These are phyloP conservation scores for Crotalaria pallida DNA, from an alignment of 306 rosid species.

Conservation along the genomic window DNA sequence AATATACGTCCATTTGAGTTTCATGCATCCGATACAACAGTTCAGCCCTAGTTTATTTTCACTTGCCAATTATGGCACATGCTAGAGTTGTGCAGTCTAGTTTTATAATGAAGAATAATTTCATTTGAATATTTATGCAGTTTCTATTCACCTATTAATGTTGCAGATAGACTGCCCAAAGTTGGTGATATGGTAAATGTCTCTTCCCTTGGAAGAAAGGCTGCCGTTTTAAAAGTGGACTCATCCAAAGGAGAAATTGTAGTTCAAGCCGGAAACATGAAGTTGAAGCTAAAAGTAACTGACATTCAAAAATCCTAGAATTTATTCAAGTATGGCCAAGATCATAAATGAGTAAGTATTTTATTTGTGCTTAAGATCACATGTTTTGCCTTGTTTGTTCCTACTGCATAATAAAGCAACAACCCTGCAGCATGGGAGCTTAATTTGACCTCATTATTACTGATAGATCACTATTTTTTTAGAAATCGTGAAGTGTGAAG, in stretches of 20 bases:
- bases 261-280: conserved; percentile 85
- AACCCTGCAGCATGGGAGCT: not conserved
- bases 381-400: not conserved
- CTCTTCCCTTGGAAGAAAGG: conserved; percentile 71
- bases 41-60: not conserved
- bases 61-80: not conserved
- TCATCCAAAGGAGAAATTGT: conserved; percentile 64
- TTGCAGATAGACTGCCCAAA: conserved; percentile 65
- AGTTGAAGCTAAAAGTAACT: conserved; percentile 61
- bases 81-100: not conserved
- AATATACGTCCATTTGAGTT: not conserved
- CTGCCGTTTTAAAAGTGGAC: conserved; percentile 56
- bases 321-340: conserved; percentile 14
- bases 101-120: not conserved
- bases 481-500: not conserved
- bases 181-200: conserved; percentile 70
- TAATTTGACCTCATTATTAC: not conserved
- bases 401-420: not conserved
- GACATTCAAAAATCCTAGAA: conserved; percentile 49
- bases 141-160: conserved; percentile 24
- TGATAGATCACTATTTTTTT: not conserved
- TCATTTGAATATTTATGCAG: not conserved
- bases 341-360: conserved; percentile 18
- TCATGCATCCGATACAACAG: not conserved
- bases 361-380: not conserved